Percentiles rank a stretch among this genome's conserved stretches.
Conservation (phyloP, 768 basidiomycete species). For the Leccinum pellstonianum region DNA sequence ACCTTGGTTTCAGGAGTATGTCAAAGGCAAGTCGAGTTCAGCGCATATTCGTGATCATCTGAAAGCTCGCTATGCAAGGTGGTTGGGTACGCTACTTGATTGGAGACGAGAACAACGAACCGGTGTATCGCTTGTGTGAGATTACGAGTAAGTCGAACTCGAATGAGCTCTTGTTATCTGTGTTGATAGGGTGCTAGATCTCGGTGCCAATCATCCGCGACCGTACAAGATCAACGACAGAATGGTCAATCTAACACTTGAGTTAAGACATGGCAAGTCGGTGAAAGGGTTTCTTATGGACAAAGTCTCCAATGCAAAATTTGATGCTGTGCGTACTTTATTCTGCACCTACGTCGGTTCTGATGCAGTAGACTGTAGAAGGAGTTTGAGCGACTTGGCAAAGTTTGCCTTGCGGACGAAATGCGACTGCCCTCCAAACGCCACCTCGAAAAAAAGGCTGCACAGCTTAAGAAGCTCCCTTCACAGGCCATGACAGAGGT, state of each 20-base stretch:
- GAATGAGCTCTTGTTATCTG: neutral
- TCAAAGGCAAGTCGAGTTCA: constrained; percentile 54
- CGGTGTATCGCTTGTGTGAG: constrained; percentile 82
- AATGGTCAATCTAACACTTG: constrained; percentile 61
- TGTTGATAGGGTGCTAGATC: constrained; percentile 39
- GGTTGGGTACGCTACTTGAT: constrained; percentile 86
- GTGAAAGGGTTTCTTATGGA: constrained; percentile 70
- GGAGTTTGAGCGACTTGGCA: constrained; percentile 66
- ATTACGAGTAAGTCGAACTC: constrained; percentile 59
- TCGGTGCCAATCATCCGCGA: constrained; percentile 52
- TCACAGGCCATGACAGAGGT: constrained; percentile 81
- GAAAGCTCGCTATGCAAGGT: constrained; percentile 42
- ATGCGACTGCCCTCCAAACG: constrained; percentile 67
- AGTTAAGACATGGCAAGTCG: constrained; percentile 76
- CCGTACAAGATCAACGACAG: constrained; percentile 72
- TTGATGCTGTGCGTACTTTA: constrained; percentile 52
- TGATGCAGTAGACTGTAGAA: constrained; percentile 42
- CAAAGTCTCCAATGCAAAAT: constrained; percentile 75
- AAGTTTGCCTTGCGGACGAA: constrained; percentile 46
- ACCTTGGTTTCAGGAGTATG: constrained; percentile 85
- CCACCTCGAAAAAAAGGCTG: constrained; percentile 62
- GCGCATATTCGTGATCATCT: neutral
- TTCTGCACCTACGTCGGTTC: constrained; percentile 1
- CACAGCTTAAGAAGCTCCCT: constrained; percentile 56
- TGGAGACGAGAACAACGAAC: constrained; percentile 53